Conservation (phyloP, 805 yeast species). For the Sugiyamaella valdiviana region DNA sequence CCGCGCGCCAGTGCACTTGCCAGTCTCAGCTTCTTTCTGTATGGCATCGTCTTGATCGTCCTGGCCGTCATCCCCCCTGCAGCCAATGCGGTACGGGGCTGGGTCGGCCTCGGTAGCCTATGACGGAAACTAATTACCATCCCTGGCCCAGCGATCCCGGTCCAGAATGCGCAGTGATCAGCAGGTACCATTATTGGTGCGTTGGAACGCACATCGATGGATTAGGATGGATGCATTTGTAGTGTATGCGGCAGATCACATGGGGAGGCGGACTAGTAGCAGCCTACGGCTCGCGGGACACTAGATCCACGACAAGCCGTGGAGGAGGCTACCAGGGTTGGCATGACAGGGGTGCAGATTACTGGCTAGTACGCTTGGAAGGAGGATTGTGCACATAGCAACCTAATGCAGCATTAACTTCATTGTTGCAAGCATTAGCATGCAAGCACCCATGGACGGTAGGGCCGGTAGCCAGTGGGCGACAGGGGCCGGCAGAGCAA, state of each 20-base stretch:
- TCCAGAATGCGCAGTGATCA: not conserved
- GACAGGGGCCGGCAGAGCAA: not conserved
- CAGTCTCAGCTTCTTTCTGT: constrained; percentile 61
- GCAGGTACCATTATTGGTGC: not conserved
- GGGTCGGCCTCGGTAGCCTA: constrained; percentile 15
- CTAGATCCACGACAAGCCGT: too few species aligned
- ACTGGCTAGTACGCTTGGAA: too few species aligned
- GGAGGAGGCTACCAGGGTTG: too few species aligned
- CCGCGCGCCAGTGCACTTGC: constrained; percentile 80
- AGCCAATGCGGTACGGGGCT: constrained; percentile 39
- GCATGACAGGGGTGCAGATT: constrained; percentile 1
- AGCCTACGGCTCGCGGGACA: too few species aligned
- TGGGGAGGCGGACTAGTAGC: too few species aligned
- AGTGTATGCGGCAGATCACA: not conserved
- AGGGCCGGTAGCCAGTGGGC: not conserved
- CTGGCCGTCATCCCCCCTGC: constrained; percentile 55
- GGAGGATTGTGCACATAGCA: not conserved
- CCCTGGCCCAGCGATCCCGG: not conserved
- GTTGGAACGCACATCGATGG: not conserved
- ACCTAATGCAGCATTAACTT: not conserved
- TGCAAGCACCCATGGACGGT: not conserved
- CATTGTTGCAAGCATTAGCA: too few species aligned
- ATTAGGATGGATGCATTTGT: not conserved
- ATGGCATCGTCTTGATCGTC: constrained; percentile 68
- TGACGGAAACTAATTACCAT: not conserved